Percentiles rank a stretch among this genome's conserved stretches.
Conservation (phyloP, 805 yeast genomes). For the Cyberlindnera euphorbiae region DNA sequence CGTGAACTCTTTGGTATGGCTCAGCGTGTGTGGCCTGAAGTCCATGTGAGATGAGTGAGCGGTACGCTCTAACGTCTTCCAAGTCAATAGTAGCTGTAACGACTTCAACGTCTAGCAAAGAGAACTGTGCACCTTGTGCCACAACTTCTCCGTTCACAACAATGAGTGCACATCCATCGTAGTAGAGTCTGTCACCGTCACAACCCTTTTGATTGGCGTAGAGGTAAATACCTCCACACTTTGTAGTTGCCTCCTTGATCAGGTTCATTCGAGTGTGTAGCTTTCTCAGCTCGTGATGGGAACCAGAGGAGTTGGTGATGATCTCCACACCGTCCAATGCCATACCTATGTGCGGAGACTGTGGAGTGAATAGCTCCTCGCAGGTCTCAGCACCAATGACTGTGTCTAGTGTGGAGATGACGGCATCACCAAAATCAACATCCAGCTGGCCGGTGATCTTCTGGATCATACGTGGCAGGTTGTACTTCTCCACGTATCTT, state of each 20-base stretch:
- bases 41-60: slow-evolving; percentile 61
- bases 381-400: slow-evolving; percentile 97
- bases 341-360: slow-evolving; percentile 89
- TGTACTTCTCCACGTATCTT: slow-evolving; percentile 64
- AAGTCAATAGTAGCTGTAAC: slow-evolving; percentile 91
- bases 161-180: slow-evolving; percentile 95
- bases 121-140: slow-evolving; percentile 91
- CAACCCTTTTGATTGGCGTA: slow-evolving; percentile 97
- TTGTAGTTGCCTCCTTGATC: slow-evolving; percentile 87
- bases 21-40: slow-evolving; percentile 27
- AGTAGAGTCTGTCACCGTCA: slow-evolving; percentile 95
- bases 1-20: slow-evolving; percentile 46
- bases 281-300: slow-evolving; percentile 95
- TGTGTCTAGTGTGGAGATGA: slow-evolving; percentile 77
- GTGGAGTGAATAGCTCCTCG: slow-evolving; percentile 95
- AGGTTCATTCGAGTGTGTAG: slow-evolving; percentile 78
- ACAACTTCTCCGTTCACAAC: slow-evolving; percentile 88
- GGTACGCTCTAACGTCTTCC: slow-evolving; percentile 82
- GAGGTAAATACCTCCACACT: slow-evolving; percentile 93
- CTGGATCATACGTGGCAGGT: slow-evolving; percentile 67
- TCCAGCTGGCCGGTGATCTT: slow-evolving; percentile 59
- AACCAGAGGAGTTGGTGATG: slow-evolving; percentile 88
- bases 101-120: slow-evolving; percentile 89
- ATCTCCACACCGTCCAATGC: slow-evolving; percentile 97
- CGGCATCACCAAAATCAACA: slow-evolving; percentile 89